phyloP scores from a whole-genome alignment of 2,329 filamentous ascomycete genomes.

The Botryotinia convoluta region DNA sequence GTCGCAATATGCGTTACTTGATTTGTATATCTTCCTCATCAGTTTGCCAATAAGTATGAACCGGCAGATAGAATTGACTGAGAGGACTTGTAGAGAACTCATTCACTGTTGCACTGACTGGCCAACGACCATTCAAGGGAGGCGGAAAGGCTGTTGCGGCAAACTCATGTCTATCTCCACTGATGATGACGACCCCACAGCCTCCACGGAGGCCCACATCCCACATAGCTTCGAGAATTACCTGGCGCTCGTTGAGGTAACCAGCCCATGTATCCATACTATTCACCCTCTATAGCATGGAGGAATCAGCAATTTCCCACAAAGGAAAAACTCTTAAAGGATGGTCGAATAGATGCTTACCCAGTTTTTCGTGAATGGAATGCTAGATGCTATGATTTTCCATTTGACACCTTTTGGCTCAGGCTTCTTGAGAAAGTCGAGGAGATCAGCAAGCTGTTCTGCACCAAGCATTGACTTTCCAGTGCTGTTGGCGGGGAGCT shows the following conservation, averaged over 20 bases:
- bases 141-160: constrained; percentile 78
- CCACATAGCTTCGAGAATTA: constrained; percentile 90
- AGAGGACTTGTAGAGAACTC: constrained; percentile 92
- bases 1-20: constrained; percentile 57
- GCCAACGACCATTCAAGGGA: constrained; percentile 60
- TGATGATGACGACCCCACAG: constrained; percentile 77
- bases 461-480: constrained; percentile 85
- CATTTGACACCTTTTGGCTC: constrained; percentile 78
- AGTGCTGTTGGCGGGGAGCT: constrained; percentile 55
- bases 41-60: constrained; percentile 77
- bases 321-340: not conserved
- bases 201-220: constrained; percentile 68
- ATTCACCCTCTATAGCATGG: constrained; percentile 58
- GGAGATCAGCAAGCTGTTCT: constrained; percentile 74
- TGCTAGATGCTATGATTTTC: constrained; percentile 88
- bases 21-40: constrained; percentile 81
- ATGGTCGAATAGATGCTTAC: not conserved
- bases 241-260: constrained; percentile 75
- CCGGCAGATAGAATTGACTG: constrained; percentile 89
- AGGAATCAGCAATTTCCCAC: not conserved
- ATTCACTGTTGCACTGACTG: constrained; percentile 65
- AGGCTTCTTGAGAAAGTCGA: constrained; percentile 70
- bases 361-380: constrained; percentile 99
- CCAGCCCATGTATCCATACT: constrained; percentile 91
- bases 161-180: constrained; percentile 95